These are phyloP conservation scores for Vitis labrusca DNA, from an alignment of 164 flowering plant genomes.

Conservation along the genomic window DNA sequence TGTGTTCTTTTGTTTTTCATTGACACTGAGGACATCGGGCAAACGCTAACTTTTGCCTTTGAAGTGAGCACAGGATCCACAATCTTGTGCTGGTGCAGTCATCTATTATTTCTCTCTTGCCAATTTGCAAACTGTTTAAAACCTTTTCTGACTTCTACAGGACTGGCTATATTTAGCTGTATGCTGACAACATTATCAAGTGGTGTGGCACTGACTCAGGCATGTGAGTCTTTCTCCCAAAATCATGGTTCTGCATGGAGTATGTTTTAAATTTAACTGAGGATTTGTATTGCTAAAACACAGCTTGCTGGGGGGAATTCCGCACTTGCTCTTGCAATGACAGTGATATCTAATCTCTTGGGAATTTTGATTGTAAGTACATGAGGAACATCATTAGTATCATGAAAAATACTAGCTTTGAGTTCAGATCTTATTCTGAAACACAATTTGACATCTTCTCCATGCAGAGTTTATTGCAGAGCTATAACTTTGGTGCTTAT, in stretches of 20 bases:
- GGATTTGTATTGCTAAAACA: constrained; percentile 17
- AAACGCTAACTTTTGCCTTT: too few species aligned
- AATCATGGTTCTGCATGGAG: neutral
- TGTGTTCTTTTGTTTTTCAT: too few species aligned
- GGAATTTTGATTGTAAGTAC: constrained; percentile 80
- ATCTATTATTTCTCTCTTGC: neutral
- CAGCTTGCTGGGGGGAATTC: constrained; percentile 96
- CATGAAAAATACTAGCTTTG: too few species aligned
- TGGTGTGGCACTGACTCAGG: constrained; percentile 94
- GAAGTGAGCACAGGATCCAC: neutral
- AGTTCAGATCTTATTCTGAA: too few species aligned
- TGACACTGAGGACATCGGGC: too few species aligned
- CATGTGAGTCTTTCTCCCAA: constrained; percentile 4
- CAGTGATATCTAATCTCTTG: constrained; percentile 71
- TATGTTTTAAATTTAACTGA: constrained; percentile 9
- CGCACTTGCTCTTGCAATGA: constrained; percentile 93
- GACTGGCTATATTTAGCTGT: constrained; percentile 85
- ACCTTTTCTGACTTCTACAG: constrained; percentile 30
- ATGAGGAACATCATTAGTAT: too few species aligned
- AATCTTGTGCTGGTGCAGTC: too few species aligned
- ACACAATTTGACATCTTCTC: too few species aligned
- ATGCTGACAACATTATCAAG: constrained; percentile 98
- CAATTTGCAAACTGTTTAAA: neutral
- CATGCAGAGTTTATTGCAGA: too few species aligned
- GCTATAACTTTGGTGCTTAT: too few species aligned